Evolutionary conservation across 192 early-diverging fungal genomes (phyloP), one percentile per base, ranked within the genome.

Genomic region (Powellomyces hirtus): DNA sequence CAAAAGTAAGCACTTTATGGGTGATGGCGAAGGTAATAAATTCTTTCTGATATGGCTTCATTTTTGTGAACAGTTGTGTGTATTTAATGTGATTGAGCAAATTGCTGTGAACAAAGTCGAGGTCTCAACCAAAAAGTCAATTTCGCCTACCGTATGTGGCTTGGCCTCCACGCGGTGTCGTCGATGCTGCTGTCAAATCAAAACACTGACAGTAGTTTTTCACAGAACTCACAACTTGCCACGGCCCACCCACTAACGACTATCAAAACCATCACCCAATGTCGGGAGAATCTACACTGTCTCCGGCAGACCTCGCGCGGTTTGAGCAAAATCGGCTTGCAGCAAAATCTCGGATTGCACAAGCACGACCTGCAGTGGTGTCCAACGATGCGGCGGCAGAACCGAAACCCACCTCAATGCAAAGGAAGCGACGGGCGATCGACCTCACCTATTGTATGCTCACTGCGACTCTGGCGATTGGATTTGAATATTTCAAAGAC

Each of bases 21-120:
- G 78, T 75, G 66, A 99, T 88, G 50, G 90, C 91, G 79, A 98
- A 95, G 56, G 89, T 84, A 77, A 99, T 90, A 76, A 98, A 99
- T 40, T 94, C 90, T 75, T 87, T 87, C 79, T 98, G 94, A 80
- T 96, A 83, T 8, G 61, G 66, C 38, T 83, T 83, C 70, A 83
- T 69, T 14, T 4, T 60, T 60, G 34, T 3, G n/a, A n/a, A n/a
- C n/a, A n/a, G n/a, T n/a, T n/a, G n/a, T n/a, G n/a, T n/a, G n/a
- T n/a, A n/a, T n/a, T n/a, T n/a, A n/a, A n/a, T n/a, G n/a, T n/a
- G n/a, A n/a, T n/a, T n/a, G 44, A 46, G 44, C 18, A 16, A 46
- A n/a, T n/a, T n/a, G n/a, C n/a, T n/a, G n/a, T n/a, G n/a, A n/a
- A n/a, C n/a, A n/a, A n/a, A n/a, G n/a, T n/a, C n/a, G n/a, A n/a